Conservation (phyloP, 2,329 filamentous ascomycete species). For the Eutypa lata region DNA sequence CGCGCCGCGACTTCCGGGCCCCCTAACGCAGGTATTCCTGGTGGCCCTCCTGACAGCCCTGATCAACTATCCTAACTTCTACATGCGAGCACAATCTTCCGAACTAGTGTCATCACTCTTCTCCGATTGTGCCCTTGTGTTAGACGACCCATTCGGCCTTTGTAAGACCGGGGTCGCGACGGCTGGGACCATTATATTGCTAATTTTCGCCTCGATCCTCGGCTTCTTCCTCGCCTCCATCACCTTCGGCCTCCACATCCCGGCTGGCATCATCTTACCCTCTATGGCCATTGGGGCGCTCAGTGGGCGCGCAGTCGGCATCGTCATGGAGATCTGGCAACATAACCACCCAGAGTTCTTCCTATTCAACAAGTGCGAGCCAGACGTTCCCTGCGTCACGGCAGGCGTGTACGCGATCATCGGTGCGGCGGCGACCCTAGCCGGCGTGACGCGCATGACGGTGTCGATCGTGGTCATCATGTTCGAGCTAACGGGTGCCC, state of each 20-base stretch:
- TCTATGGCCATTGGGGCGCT: conserved; percentile 95
- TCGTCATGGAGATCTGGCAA: conserved; percentile 87
- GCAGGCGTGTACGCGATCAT: conserved; percentile 96
- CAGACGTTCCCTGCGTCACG: conserved; percentile 83
- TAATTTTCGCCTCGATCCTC: conserved; percentile 77
- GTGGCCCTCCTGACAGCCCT: conserved; percentile 80
- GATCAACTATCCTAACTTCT: conserved; percentile 93
- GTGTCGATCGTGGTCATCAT: conserved; percentile 99
- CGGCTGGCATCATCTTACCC: conserved; percentile 91
- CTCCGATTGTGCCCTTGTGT: conserved; percentile 78
- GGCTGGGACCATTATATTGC: conserved; percentile 74
- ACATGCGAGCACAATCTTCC: conserved; percentile 89
- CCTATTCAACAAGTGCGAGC: conserved; percentile 76
- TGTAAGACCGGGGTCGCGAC: conserved; percentile 86
- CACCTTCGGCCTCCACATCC: conserved; percentile 92
- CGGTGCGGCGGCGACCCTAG: conserved; percentile 89
- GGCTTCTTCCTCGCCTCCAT: conserved; percentile 83
- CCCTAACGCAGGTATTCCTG: conserved; percentile 75
- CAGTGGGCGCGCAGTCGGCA: conserved; percentile 83
- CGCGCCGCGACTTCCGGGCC: conserved; percentile 62
- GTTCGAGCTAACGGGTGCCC: conserved; percentile 94
- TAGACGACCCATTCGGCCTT: conserved; percentile 83
- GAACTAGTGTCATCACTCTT: conserved; percentile 92
- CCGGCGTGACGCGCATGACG: conserved; percentile 92
- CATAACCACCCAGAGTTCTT: conserved; percentile 72